These are phyloP conservation scores for Madurella fahalii DNA, from an alignment of 2,329 filamentous ascomycete species.

Conservation along the genomic window DNA sequence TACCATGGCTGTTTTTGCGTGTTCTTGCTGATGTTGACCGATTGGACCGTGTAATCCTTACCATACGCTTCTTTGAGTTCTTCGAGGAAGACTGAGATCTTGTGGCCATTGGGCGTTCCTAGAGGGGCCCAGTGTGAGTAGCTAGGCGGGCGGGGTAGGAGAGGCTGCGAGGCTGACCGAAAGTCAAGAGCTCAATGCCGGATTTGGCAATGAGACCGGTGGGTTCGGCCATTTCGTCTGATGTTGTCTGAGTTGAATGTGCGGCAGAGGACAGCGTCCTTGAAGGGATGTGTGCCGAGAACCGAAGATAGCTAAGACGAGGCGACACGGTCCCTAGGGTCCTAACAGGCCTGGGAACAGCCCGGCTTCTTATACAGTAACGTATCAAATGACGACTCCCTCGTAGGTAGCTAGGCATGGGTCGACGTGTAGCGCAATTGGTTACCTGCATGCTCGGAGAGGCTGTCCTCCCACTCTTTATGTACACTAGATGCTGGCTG, in stretches of 20 bases:
- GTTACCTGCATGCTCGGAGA: background rate
- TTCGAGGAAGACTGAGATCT: constrained; percentile 59
- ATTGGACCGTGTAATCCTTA: constrained; percentile 54
- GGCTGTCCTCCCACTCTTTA: background rate
- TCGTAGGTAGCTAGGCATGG: background rate
- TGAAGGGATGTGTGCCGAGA: background rate
- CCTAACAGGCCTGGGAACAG: background rate
- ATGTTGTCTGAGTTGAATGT: background rate
- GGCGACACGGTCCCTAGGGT: too few species aligned
- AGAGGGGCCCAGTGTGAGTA: background rate
- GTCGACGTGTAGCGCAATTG: background rate
- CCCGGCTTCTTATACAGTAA: background rate
- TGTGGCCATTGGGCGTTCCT: constrained; percentile 52
- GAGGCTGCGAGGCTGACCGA: constrained; percentile 31
- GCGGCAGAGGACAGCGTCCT: background rate
- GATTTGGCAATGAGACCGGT: constrained; percentile 57
- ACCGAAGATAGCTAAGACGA: background rate
- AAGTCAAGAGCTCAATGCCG: constrained; percentile 62
- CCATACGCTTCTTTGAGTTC: constrained; percentile 64
- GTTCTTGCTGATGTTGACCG: constrained; percentile 57
- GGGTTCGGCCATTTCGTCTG: constrained; percentile 36
- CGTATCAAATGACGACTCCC: background rate
- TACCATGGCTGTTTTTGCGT: constrained; percentile 67
- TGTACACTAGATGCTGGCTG: too few species aligned
- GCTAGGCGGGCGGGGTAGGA: constrained; percentile 6